phyloP scores from a whole-genome alignment of 2,329 filamentous ascomycete species.

The Lachnellula arida region DNA sequence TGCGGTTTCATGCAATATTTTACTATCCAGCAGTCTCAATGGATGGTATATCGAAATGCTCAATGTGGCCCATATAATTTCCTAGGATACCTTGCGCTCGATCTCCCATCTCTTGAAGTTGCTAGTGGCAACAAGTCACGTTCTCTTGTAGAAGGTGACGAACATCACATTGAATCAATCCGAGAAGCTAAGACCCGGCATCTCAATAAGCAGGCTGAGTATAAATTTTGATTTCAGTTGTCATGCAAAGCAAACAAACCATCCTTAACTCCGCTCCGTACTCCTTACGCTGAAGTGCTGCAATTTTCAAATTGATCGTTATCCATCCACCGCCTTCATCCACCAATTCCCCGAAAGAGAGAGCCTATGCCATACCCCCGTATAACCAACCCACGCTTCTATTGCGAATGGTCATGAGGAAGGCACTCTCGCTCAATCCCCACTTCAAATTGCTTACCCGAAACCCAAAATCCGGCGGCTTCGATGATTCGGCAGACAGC shows the following conservation, averaged over 20 bases:
- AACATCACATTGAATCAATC: not conserved
- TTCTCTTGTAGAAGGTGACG: not conserved
- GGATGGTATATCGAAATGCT: not conserved
- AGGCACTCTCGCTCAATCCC: conserved; percentile 8
- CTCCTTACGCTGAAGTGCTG: not conserved
- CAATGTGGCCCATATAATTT: not conserved
- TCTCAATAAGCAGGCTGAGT: not conserved
- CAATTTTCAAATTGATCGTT: not conserved
- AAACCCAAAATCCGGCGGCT: conserved; percentile 67
- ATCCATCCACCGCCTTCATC: not conserved
- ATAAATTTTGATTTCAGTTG: not conserved
- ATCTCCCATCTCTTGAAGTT: not conserved
- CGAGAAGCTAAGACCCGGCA: not conserved
- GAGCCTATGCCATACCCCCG: not conserved
- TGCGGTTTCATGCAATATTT: not conserved
- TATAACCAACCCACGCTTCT: not conserved
- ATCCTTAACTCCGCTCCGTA: not conserved
- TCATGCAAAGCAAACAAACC: not conserved
- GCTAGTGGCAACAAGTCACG: not conserved
- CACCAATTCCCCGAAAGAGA: not conserved
- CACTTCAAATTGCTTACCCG: conserved; percentile 21
- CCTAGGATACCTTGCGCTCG: too few species aligned
- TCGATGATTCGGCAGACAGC: conserved; percentile 65
- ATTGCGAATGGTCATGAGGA: not conserved
- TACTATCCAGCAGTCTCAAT: not conserved